phyloP scores from a whole-genome alignment of 352 stramenopile species.

The Phytophthora meadii region DNA sequence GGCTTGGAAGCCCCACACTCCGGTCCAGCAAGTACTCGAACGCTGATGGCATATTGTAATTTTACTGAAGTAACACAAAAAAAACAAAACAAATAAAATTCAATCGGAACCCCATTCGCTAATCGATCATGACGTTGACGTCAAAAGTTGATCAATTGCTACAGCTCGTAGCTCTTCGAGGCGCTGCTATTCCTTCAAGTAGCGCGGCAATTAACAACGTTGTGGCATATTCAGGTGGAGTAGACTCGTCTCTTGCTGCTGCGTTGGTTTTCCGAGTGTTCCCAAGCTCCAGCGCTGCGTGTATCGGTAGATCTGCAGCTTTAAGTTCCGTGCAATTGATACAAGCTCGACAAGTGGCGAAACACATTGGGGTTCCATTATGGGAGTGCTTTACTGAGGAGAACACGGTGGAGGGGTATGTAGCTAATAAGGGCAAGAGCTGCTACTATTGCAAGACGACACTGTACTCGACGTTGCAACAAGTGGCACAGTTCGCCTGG shows the following conservation, averaged over 20 bases:
- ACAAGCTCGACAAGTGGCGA: conserved; percentile 88
- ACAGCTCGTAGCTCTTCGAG: conserved; percentile 42
- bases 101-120: too few species aligned
- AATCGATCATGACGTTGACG: conserved; percentile 20
- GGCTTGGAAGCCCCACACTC: conserved; percentile 50
- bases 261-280: conserved; percentile 92
- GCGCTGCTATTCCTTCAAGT: conserved; percentile 1
- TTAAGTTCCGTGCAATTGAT: conserved; percentile 89
- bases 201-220: conserved; percentile 60
- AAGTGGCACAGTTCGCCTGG: conserved; percentile 78
- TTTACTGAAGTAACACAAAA: too few species aligned
- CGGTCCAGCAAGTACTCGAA: conserved; percentile 68
- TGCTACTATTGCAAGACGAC: conserved; percentile 98
- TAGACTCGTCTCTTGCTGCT: conserved; percentile 96
- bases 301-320: conserved; percentile 93
- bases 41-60: conserved; percentile 25
- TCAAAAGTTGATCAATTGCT: conserved; percentile 54
- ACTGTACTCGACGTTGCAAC: conserved; percentile 94
- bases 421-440: conserved; percentile 94
- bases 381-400: conserved; percentile 91
- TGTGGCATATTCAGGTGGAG: conserved; percentile 94
- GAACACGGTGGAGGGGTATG: conserved; percentile 86
- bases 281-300: conserved; percentile 77
- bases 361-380: conserved; percentile 89
- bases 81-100: too few species aligned